Base-by-base conservation (phyloP, 164 flowering plant species). In the Brasenia schreberi region DNA sequence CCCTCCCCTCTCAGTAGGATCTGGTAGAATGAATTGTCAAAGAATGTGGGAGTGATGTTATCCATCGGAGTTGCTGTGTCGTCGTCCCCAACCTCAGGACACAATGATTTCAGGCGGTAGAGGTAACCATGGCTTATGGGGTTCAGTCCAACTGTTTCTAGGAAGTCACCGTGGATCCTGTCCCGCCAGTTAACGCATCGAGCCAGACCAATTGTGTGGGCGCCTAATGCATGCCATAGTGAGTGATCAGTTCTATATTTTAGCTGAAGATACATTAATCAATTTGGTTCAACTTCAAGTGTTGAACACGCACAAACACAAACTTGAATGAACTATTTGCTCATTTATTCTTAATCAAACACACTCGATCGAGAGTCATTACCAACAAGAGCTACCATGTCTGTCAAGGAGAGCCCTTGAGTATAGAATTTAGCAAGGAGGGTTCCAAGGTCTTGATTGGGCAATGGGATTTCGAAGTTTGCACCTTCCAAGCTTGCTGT, bases 381-480 rank as follows among this genome's bases (percentile, higher is more conserved):
- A 93, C 98, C 98, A 11, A 84, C 68, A 61, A 93, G 97, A 69
- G 98, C 96, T 6, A 90, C 97, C 88, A 85, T 79, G 67, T 93
- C 98, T 0, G 90, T 90, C 69, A 87, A 87, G 0, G 92, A 79
- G 61, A 93, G 90, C 43, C 96, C 97, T 66, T 86, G 96, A 74
- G 72, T 83, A 56, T 80, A 75, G 70, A 93, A 93, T 74, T 81
- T 89, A 58, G 85, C 70, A 18, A 89, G 79, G 71, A 90, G 82
- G 64, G 81, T 43, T 42, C 82, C 62, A 43, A 93, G 79, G 64
- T 76, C 75, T 33, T 87, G 86, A 64, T 82, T 66, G 61, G 90
- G 77, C 14, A 73, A 74, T 7, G 98, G 98, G 43, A 93, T 67
- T 67, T 89, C 82, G 6, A 80, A 4, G 33, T 60, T 69, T 3